Percentiles rank a stretch among this genome's conserved stretches.
Conservation (phyloP, 495 filamentous ascomycete genomes). For the Pseudoneurospora amorphoporcata region DNA sequence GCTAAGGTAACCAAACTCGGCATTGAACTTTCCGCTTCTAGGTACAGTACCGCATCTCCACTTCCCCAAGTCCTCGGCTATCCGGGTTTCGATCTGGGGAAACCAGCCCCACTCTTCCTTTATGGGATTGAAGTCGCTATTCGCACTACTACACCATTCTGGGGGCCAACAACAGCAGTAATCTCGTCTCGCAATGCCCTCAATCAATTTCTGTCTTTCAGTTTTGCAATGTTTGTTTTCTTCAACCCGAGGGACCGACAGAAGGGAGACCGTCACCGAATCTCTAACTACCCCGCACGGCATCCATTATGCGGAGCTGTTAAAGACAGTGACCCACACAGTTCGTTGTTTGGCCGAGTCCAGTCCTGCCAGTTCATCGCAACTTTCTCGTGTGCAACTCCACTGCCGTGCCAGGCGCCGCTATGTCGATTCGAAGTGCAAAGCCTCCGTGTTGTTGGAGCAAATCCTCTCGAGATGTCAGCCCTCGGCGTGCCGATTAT, state of each 20-base stretch:
- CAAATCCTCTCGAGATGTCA: not conserved
- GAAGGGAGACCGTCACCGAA: not conserved
- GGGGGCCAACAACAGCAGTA: not conserved
- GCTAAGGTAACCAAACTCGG: not conserved
- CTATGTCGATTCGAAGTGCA: not conserved
- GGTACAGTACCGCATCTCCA: not conserved
- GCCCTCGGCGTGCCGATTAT: not conserved
- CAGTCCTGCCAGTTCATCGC: not conserved
- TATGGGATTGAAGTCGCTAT: not conserved
- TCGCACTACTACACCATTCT: not conserved
- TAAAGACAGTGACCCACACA: not conserved
- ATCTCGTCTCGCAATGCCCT: not conserved
- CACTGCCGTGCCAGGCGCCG: not conserved
- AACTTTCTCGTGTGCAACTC: not conserved
- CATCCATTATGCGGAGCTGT: not conserved
- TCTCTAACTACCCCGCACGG: not conserved
- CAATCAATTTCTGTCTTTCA: not conserved
- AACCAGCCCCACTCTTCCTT: not conserved
- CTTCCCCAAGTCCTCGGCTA: not conserved
- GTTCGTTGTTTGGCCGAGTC: not conserved
- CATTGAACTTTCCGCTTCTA: not conserved
- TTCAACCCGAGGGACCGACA: not conserved
- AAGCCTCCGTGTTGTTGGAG: not conserved
- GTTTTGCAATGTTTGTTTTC: not conserved
- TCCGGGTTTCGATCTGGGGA: not conserved